Base-by-base conservation (phyloP, 2,329 filamentous ascomycete species). In the Monilinia fructigena region DNA sequence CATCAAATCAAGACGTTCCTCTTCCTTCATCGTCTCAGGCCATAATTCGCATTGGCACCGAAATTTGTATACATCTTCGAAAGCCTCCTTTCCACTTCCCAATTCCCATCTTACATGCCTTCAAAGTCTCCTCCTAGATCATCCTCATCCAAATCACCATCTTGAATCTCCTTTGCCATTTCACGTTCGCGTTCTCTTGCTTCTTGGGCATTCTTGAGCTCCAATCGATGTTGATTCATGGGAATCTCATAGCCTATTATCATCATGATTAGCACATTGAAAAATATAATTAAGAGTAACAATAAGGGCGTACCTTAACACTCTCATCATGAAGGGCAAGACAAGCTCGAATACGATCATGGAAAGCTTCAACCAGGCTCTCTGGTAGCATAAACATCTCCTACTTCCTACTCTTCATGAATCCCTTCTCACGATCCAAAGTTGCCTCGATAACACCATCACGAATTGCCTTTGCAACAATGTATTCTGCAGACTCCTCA, bases 161-260 rank as follows among this genome's bases (percentile, higher is more conserved):
- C 95, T 79, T 97, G 92, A 76, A 99, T 98, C 83, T 99, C 95
- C 84, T 98, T 98, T 70, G 93, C 95, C 83, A 99, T 87, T 80
- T 99, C 95, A 23, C 95, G 86, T 82, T 99, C 95, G 26, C 95
- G 86, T 79, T 99, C 95, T 61, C 95, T 86, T n/a, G 95, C 95
- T 80, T 99, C 96, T 79, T 98, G 94, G 0, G 95, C 95, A 75
- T 96, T 98, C 86, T 97, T 98, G 66, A 99, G 85, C 80, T 99
- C 95, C 66, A 98, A 84, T 23, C 95, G 88, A 80, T 99, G 95
- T 79, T 98, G 95, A 82, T 99, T 97, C 94, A 98, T 98, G 95
- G 95, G 80, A 98, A 99, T 65, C 95, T 88, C 95, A 99, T 99
- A 35, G 95, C 94, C 91, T 94, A 56, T 48, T 8, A 3, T 38